Percentiles rank a stretch among this genome's conserved stretches.
phyloP scores from a whole-genome alignment of 495 filamentous ascomycete genomes.

The Endocarpon pusillum region DNA sequence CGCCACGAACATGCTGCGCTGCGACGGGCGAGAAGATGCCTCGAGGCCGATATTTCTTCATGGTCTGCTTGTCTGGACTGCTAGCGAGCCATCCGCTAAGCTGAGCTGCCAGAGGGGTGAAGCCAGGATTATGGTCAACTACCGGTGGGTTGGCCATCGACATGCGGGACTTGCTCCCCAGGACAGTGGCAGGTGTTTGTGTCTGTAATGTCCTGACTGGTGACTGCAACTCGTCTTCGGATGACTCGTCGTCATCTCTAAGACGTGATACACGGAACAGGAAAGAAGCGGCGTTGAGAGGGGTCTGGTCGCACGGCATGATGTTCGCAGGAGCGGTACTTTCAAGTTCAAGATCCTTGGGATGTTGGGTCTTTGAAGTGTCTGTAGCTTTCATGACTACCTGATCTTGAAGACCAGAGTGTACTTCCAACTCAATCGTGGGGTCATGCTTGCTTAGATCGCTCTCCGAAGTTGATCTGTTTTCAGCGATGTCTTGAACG shows the following conservation, averaged over 20 bases:
- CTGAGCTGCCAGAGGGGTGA: constrained; percentile 44
- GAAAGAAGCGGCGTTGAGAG: no score
- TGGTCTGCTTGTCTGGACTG: constrained; percentile 28
- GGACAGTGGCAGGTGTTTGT: constrained; percentile 13
- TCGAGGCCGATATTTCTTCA: constrained; percentile 16
- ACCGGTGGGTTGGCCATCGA: constrained; percentile 8
- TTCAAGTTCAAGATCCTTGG: background rate
- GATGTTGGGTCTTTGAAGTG: background rate
- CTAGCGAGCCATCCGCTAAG: constrained; percentile 41
- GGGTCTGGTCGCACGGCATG: background rate
- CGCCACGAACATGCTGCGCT: constrained; percentile 4
- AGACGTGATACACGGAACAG: constrained; percentile 5
- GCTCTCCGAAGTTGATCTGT: background rate
- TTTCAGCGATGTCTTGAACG: background rate
- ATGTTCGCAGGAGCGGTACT: background rate
- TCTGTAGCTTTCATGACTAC: background rate
- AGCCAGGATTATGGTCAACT: constrained; percentile 21
- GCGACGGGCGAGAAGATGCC: constrained; percentile 27
- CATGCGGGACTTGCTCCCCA: constrained; percentile 13
- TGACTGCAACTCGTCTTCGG: constrained; percentile 37
- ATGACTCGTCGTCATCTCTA: constrained; percentile 26
- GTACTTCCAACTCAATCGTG: background rate
- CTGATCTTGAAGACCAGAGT: background rate
- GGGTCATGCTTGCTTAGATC: background rate
- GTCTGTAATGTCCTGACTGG: constrained; percentile 18